Conservation (phyloP, 2,329 filamentous ascomycete genomes). For the Pezicula radicicola region DNA sequence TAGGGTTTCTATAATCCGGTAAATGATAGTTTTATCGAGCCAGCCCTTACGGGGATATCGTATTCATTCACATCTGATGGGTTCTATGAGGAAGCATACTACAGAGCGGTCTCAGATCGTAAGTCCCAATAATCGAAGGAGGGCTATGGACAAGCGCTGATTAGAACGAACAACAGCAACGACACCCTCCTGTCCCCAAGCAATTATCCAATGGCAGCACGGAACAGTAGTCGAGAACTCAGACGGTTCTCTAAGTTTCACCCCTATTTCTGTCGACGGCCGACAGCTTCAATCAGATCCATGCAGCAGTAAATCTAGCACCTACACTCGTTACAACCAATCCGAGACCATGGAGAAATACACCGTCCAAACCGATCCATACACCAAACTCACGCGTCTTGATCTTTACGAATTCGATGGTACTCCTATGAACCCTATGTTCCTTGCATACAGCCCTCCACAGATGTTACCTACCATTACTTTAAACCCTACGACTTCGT, state of each 20-base stretch:
- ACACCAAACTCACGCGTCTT: conserved; percentile 59
- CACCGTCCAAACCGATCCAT: conserved; percentile 49
- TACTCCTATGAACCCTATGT: conserved; percentile 64
- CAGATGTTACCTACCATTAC: conserved; percentile 69
- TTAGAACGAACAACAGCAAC: conserved; percentile 39
- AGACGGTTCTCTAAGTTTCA: conserved; percentile 57
- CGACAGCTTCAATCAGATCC: conserved; percentile 65
- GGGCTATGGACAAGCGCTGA: conserved; percentile 7
- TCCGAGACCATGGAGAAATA: conserved; percentile 54
- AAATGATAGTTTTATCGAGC: conserved; percentile 64
- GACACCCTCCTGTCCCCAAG: conserved; percentile 58
- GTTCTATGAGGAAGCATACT: conserved; percentile 67
- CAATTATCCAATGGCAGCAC: conserved; percentile 72
- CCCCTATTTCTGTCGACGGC: conserved; percentile 63
- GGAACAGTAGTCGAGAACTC: conserved; percentile 54
- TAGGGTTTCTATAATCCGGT: conserved; percentile 69
- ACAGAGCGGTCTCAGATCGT: conserved; percentile 68
- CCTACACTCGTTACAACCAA: conserved; percentile 67
- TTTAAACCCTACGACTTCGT: conserved; percentile 51
- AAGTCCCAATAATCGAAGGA: conserved; percentile 25
- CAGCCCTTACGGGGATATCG: conserved; percentile 63
- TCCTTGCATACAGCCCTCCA: conserved; percentile 58
- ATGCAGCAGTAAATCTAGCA: conserved; percentile 47
- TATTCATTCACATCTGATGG: conserved; percentile 71
- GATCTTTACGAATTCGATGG: conserved; percentile 64